A percentile compares a stretch with the other conserved stretches of the same genome.
phyloP scores from a whole-genome alignment of 306 rosid species.

The Lotus japonicus region DNA sequence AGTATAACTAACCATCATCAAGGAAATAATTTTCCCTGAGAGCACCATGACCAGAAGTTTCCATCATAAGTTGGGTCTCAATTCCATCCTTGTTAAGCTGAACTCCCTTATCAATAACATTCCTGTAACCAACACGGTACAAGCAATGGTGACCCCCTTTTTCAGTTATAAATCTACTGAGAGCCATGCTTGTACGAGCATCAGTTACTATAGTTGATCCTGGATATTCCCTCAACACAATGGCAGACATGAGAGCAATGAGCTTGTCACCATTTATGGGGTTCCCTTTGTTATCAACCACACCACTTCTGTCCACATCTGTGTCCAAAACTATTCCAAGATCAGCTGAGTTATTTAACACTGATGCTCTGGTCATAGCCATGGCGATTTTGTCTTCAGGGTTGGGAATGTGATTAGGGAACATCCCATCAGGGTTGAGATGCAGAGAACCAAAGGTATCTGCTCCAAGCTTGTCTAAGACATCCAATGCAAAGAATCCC shows the following conservation, averaged over 20 bases:
- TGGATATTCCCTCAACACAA: constrained; percentile 67
- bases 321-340: constrained; percentile 87
- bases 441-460: constrained; percentile 89
- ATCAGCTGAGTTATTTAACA: constrained; percentile 58
- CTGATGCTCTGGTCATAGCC: constrained; percentile 74
- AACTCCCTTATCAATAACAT: constrained; percentile 81
- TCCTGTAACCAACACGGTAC: constrained; percentile 78
- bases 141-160: constrained; percentile 79
- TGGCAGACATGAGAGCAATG: constrained; percentile 80
- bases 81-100: constrained; percentile 63
- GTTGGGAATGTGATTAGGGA: constrained; percentile 89
- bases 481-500: constrained; percentile 88
- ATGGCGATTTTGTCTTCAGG: constrained; percentile 84
- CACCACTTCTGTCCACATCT: constrained; percentile 84
- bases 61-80: constrained; percentile 85
- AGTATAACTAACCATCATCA: constrained; percentile 63
- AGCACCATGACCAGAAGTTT: constrained; percentile 93
- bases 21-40: constrained; percentile 84
- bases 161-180: constrained; percentile 52
- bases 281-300: constrained; percentile 65
- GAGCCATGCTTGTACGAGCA: constrained; percentile 77
- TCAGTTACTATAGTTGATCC: constrained; percentile 73
- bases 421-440: constrained; percentile 88
- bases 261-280: constrained; percentile 78
- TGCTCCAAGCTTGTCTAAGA: constrained; percentile 86